Conservation (phyloP, 208 protist genomes). For the Strigomonas culicis region DNA sequence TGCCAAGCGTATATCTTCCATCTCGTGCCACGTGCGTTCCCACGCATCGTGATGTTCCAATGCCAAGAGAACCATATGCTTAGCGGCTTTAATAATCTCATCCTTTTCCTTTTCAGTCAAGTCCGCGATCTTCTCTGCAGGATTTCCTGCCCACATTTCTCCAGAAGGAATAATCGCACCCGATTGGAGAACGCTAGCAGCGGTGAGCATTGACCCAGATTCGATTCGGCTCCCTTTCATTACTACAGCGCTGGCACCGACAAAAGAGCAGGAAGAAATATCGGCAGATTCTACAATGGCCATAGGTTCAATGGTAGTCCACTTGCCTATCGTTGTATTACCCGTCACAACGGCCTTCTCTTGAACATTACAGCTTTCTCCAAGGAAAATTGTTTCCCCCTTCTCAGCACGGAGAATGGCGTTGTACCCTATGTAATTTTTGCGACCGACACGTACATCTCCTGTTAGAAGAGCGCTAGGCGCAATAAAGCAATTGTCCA, state of each 20-base stretch:
- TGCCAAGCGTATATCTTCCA: slow-evolving; percentile 74
- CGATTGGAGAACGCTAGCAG: slow-evolving; percentile 82
- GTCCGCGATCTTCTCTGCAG: slow-evolving; percentile 81
- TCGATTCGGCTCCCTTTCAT: slow-evolving; percentile 84
- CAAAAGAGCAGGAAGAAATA: slow-evolving; percentile 87
- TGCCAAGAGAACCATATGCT: slow-evolving; percentile 86
- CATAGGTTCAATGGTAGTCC: slow-evolving; percentile 88
- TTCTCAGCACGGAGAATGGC: slow-evolving; percentile 80
- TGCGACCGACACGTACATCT: slow-evolving; percentile 81
- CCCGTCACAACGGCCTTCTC: slow-evolving; percentile 86
- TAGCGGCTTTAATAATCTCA: slow-evolving; percentile 85
- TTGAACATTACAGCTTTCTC: slow-evolving; percentile 89
- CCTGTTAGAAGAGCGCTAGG: slow-evolving; percentile 80
- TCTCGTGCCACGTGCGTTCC: slow-evolving; percentile 87
- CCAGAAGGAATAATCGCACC: slow-evolving; percentile 86
- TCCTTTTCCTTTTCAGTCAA: slow-evolving; percentile 87
- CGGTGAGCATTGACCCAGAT: slow-evolving; percentile 83
- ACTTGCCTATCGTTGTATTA: slow-evolving; percentile 86
- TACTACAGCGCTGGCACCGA: slow-evolving; percentile 81
- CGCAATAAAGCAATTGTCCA: slow-evolving; percentile 89
- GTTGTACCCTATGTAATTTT: slow-evolving; percentile 92
- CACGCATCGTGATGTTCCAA: slow-evolving; percentile 89
- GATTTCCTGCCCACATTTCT: slow-evolving; percentile 92
- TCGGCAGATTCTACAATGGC: slow-evolving; percentile 83
- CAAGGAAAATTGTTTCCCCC: slow-evolving; percentile 74